These are phyloP conservation scores for Gossypium bickii DNA, from an alignment of 345 rosid species.

Conservation along the genomic window DNA sequence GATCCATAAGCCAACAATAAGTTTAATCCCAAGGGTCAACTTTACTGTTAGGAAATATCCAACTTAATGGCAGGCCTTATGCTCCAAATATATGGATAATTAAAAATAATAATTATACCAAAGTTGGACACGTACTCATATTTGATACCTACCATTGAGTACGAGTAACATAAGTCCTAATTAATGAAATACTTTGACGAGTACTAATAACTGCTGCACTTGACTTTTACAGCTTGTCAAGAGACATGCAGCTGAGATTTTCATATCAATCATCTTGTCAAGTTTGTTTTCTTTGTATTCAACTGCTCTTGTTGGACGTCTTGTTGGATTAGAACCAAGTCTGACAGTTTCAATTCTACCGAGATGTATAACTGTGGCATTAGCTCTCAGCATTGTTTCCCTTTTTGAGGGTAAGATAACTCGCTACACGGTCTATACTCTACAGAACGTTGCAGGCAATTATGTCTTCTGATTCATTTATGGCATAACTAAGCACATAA, in stretches of 20 bases:
- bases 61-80: too few species aligned
- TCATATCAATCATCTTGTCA: conserved; percentile 71
- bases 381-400: conserved; percentile 94
- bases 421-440: not conserved
- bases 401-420: conserved; percentile 63
- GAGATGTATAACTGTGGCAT: conserved; percentile 86
- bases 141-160: not conserved
- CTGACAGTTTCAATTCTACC: conserved; percentile 83
- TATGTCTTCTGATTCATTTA: not conserved
- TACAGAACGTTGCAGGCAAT: not conserved
- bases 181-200: not conserved
- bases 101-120: too few species aligned
- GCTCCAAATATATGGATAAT: too few species aligned
- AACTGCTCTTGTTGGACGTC: conserved; percentile 80
- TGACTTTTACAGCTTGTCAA: conserved; percentile 71
- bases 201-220: conserved; percentile 4
- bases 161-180: not conserved
- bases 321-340: conserved; percentile 63
- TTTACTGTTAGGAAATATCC: not conserved
- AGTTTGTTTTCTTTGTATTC: conserved; percentile 88
- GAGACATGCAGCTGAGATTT: conserved; percentile 93
- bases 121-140: not conserved
- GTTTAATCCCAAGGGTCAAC: not conserved
- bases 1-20: not conserved
- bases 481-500: not conserved